Base-by-base conservation (phyloP, 805 yeast species). In the Wickerhamomyces sydowiorum region DNA sequence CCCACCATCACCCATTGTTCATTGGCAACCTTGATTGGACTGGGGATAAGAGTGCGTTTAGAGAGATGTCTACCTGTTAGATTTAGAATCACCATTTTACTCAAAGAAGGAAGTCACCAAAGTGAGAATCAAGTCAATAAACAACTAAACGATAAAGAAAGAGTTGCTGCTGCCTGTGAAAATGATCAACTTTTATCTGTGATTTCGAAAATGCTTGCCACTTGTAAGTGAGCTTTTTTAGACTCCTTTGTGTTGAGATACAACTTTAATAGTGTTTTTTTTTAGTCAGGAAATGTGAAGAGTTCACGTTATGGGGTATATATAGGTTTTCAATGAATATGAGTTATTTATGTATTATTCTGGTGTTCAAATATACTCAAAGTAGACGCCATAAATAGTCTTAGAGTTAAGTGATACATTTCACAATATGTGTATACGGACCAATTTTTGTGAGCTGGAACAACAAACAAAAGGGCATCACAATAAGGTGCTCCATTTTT, bases 1-100 rank as follows among this genome's bases (percentile, higher is more conserved):
- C 99, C 99, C 1, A 93, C 99, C 0, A 91, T 93, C 53, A 93
- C 98, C 4, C 99, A 93, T 57, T 93, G 99, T 61, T 88, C 96
- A 1, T 70, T 93, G 46, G 99, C 99, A 1, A 93, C 99, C 0
- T 73, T 93, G 38, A 93, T 93, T 44, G 99, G 99, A 0, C 72
- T 93, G 31, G 98, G 99, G 0, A 87, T 93, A 41, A 70, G 97
- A 39, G 98, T 93, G 1, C 71, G 99, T 28, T 69, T 93, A 35
- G 96, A 91, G 48, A 69, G 99, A 54, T 78, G 95, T 46, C 72
- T 93, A 25, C 96, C 97, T 1, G 79, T 88, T 4, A 69, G 96
- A 42, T 90, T 76, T 67, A 72, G 98, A 50, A 80, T 88, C 44
- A 76, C 80, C 13, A 84, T 93, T 24, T 65, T 84, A 31, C 75